Evolutionary conservation across 257 asterid genomes (phyloP).

Genomic region (Petunia secreta): DNA sequence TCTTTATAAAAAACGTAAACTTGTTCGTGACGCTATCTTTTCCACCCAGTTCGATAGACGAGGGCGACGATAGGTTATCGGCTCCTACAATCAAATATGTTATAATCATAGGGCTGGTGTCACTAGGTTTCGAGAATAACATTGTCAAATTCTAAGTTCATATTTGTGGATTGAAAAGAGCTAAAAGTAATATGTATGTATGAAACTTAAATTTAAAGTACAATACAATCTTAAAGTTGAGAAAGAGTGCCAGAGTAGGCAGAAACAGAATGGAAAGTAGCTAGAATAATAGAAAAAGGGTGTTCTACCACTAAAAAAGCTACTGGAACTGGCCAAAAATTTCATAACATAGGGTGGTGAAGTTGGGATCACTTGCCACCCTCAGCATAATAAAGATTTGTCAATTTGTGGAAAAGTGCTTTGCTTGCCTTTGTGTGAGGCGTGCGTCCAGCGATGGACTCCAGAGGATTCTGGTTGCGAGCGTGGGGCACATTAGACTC

Average conservation of each 20-base stretch:
- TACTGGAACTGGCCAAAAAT: not conserved
- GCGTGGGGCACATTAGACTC: not conserved
- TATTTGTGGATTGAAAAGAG: not conserved
- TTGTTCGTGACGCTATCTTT: not conserved
- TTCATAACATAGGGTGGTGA: not conserved
- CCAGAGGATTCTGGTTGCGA: constrained; percentile 5
- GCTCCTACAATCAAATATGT: not conserved
- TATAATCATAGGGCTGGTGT: not conserved
- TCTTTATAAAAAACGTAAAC: no score
- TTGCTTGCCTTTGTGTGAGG: not conserved
- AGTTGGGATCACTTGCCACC: not conserved
- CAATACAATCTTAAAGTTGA: not conserved
- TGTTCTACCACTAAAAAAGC: not conserved
- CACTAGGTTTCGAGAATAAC: not conserved
- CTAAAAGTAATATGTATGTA: not conserved
- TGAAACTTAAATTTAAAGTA: not conserved
- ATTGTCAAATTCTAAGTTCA: not conserved
- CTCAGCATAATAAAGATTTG: constrained; percentile 3
- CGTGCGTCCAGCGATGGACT: not conserved
- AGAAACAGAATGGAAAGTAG: not conserved
- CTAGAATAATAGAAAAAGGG: not conserved
- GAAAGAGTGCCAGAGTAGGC: not conserved
- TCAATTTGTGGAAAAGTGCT: not conserved
- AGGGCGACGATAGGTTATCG: not conserved
- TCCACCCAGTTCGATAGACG: not conserved